phyloP scores from a whole-genome alignment of 164 flowering plant genomes.

The Vitis rupestris region DNA sequence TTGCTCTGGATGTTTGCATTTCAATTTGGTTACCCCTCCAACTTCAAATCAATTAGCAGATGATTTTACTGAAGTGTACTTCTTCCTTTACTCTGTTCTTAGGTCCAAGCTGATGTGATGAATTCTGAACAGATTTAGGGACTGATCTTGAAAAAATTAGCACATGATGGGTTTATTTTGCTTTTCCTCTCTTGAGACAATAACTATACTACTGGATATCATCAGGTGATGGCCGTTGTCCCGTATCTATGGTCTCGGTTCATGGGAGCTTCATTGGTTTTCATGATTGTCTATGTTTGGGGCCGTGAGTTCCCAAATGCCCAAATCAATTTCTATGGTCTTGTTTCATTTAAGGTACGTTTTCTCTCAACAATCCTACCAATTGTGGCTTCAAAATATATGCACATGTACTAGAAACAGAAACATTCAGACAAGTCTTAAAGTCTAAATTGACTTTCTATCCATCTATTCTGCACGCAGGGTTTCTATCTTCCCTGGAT shows the following conservation, averaged over 20 bases:
- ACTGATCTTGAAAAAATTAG: too few relatives aligned
- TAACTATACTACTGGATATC: background rate
- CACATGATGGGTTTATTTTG: background rate
- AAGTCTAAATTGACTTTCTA: background rate
- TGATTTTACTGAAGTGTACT: too few relatives aligned
- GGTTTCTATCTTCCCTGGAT: slow-evolving; percentile 65
- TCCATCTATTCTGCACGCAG: slow-evolving; percentile 17
- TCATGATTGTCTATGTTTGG: slow-evolving; percentile 63
- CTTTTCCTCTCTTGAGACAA: background rate
- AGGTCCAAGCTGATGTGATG: too few relatives aligned
- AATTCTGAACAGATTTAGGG: too few relatives aligned
- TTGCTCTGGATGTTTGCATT: too few relatives aligned
- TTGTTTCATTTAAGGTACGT: slow-evolving; percentile 52
- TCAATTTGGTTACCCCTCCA: too few relatives aligned
- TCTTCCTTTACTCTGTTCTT: too few relatives aligned
- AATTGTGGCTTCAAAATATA: background rate
- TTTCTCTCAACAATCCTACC: background rate
- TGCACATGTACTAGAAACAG: background rate
- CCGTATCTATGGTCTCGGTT: slow-evolving; percentile 40
- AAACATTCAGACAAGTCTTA: background rate
- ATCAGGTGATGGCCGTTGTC: slow-evolving; percentile 39
- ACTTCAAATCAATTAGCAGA: too few relatives aligned
- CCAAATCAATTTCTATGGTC: slow-evolving; percentile 40
- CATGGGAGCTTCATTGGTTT: slow-evolving; percentile 51
- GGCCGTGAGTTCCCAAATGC: slow-evolving; percentile 60